Evolutionary conservation across 495 filamentous ascomycete genomes (phyloP).

Genomic region (Hypoxylon rickii): DNA sequence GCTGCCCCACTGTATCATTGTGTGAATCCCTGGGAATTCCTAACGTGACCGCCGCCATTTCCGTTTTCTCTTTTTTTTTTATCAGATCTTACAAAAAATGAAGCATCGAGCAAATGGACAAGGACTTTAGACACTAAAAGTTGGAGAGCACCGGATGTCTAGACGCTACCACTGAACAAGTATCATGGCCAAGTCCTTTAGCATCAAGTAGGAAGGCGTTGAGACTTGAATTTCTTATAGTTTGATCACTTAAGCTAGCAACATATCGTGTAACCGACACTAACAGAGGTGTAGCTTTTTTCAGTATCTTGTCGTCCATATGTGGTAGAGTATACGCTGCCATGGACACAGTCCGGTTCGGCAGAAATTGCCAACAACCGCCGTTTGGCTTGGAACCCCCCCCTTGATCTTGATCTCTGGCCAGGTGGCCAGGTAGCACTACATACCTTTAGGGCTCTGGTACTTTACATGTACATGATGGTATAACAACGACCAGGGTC

Average conservation of each 20-base stretch:
- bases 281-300: neutral
- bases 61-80: constrained; percentile 1
- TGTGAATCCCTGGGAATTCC: neutral
- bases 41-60: constrained; percentile 31
- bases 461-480: constrained; percentile 4
- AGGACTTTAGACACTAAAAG: neutral
- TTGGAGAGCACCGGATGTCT: neutral
- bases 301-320: no score
- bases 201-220: constrained; percentile 1
- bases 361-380: neutral
- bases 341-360: neutral
- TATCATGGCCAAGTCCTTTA: neutral
- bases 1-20: constrained; percentile 8
- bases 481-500: neutral
- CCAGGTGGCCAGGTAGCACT: neutral
- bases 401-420: no score
- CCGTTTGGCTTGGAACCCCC: constrained; percentile 4
- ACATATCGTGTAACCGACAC: neutral
- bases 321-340: constrained; percentile 19
- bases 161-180: neutral
- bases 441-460: neutral
- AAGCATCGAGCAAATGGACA: neutral
- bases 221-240: neutral
- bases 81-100: constrained; percentile 23
- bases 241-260: no score